Conservation (phyloP, 345 rosid genomes). For the Cardiospermum halicacabum region DNA sequence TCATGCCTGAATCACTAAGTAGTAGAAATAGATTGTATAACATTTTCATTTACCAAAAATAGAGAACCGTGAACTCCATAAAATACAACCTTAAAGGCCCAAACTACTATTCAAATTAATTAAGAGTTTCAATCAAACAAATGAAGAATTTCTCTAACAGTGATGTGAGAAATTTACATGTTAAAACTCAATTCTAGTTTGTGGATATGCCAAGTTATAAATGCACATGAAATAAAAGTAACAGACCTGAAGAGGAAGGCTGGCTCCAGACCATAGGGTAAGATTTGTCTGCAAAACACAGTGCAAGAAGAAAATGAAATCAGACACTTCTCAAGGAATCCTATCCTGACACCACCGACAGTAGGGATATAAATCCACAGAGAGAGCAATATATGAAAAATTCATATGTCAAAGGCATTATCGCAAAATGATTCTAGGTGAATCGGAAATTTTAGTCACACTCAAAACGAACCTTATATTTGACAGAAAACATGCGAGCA, state of each 20-base stretch:
- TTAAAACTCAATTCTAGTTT: background rate
- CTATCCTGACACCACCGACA: slow-evolving; percentile 6
- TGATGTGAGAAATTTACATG: background rate
- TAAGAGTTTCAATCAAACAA: background rate
- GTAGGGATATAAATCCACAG: background rate
- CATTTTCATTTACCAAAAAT: background rate
- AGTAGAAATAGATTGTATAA: background rate
- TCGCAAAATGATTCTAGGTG: background rate
- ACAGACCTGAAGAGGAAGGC: slow-evolving; percentile 90
- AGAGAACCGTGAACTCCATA: background rate
- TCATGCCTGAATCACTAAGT: background rate
- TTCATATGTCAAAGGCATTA: background rate
- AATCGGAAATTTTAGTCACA: slow-evolving; percentile 5
- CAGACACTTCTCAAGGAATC: slow-evolving; percentile 8
- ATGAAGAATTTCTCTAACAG: background rate
- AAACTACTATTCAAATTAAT: background rate
- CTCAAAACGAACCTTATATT: slow-evolving; percentile 76
- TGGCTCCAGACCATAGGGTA: slow-evolving; percentile 94
- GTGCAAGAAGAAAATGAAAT: slow-evolving; percentile 3
- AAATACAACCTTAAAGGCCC: background rate
- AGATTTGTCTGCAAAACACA: slow-evolving; percentile 76
- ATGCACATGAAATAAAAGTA: background rate
- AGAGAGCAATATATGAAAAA: slow-evolving; percentile 2
- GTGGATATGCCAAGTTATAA: background rate
- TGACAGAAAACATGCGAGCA: slow-evolving; percentile 81